Percentiles rank a stretch among this genome's conserved stretches.
phyloP scores from a whole-genome alignment of 768 basidiomycete species.

The Trametes sanguinea region DNA sequence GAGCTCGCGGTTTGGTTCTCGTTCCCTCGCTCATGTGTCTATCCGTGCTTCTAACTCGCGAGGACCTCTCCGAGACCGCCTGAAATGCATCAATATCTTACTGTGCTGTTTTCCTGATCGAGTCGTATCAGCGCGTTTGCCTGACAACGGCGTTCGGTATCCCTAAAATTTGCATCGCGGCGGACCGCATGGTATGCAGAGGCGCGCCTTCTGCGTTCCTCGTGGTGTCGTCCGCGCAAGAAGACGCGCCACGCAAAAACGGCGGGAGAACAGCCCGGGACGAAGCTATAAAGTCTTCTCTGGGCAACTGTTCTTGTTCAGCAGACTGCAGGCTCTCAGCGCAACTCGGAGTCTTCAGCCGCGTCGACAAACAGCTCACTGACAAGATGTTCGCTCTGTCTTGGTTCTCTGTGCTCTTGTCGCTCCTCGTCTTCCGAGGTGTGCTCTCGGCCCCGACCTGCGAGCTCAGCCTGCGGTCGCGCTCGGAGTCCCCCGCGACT shows the following conservation, averaged over 20 bases:
- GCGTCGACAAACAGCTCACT: conserved; percentile 13
- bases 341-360: neutral
- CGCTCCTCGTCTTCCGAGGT: conserved; percentile 16
- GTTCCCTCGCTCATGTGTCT: neutral
- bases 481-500: conserved; percentile 3
- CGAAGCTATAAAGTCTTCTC: conserved; percentile 1
- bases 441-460: conserved; percentile 17
- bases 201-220: conserved; percentile 11
- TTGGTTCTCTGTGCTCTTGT: conserved; percentile 17
- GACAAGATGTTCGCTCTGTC: conserved; percentile 20
- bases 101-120: neutral
- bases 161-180: conserved; percentile 1
- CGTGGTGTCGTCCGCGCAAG: conserved; percentile 2
- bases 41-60: conserved; percentile 5
- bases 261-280: neutral
- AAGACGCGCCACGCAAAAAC: neutral
- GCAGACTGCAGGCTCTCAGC: conserved; percentile 12
- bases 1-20: neutral
- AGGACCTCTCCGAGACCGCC: conserved; percentile 3
- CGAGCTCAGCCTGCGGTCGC: conserved; percentile 16
- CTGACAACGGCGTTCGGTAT: conserved; percentile 8
- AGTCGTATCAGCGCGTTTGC: conserved; percentile 5
- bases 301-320: neutral
- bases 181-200: conserved; percentile 13
- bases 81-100: neutral